Percentiles rank a stretch among this genome's conserved stretches.
Evolutionary conservation across 805 yeast species (phyloP).

Genomic region (Saccharomycopsis oosterbeekiorum): DNA sequence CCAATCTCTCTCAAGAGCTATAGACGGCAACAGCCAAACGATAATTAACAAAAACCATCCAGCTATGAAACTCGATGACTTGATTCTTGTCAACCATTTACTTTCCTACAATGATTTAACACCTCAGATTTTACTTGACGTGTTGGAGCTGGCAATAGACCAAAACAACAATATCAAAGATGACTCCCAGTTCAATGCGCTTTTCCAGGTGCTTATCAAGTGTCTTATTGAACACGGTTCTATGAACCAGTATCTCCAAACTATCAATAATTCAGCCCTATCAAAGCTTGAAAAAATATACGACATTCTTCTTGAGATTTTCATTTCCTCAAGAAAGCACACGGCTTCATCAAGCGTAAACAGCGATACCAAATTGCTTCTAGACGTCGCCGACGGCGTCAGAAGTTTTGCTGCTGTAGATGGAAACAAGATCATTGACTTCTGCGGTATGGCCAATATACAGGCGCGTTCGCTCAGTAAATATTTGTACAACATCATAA

Average conservation of each 20-base stretch:
- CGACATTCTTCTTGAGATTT: conserved; percentile 1
- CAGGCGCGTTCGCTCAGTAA: conserved; percentile 9
- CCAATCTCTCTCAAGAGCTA: no score
- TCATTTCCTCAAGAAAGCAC: neutral
- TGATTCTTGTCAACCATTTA: conserved; percentile 11
- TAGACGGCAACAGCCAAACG: no score
- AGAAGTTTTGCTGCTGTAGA: neutral
- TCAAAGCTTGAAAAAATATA: conserved; percentile 7
- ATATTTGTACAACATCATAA: neutral
- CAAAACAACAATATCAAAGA: neutral
- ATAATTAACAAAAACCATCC: no score
- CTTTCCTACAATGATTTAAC: conserved; percentile 1
- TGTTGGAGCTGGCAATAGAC: conserved; percentile 3
- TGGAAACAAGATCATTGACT: neutral
- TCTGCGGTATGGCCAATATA: conserved; percentile 3
- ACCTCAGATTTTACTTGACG: neutral
- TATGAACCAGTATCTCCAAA: conserved; percentile 1
- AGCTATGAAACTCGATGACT: conserved; percentile 5
- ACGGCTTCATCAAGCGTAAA: neutral
- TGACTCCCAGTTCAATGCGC: neutral
- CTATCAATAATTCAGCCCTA: conserved; percentile 2
- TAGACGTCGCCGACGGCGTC: neutral
- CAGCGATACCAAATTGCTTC: neutral
- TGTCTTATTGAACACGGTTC: neutral
- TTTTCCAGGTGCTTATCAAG: conserved; percentile 8